A percentile compares a stretch with the other conserved stretches of the same genome.
Conservation (phyloP, 768 basidiomycete genomes). For the Suillus luteus region DNA sequence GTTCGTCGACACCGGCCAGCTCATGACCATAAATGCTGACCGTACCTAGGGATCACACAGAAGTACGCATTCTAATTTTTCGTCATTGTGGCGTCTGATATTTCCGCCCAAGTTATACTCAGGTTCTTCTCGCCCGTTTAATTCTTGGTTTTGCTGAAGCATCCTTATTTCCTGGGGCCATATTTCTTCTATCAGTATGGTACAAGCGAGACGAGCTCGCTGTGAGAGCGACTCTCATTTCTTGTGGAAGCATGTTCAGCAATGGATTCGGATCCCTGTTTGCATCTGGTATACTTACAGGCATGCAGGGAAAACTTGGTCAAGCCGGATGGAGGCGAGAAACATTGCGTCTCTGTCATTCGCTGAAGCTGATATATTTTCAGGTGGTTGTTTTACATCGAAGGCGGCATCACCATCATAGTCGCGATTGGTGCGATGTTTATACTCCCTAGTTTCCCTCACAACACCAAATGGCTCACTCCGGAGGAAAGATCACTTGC, state of each 20-base stretch:
- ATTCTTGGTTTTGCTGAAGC: slow-evolving; percentile 43
- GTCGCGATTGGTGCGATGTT: slow-evolving; percentile 36
- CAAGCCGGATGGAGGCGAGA: slow-evolving; percentile 41
- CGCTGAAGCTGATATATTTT: not conserved
- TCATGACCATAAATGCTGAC: not conserved
- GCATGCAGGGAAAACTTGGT: slow-evolving; percentile 43
- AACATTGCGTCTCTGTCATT: not conserved
- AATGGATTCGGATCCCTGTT: slow-evolving; percentile 50
- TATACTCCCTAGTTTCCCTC: slow-evolving; percentile 41
- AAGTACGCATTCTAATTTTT: slow-evolving; percentile 3
- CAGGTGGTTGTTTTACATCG: slow-evolving; percentile 31
- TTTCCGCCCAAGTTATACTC: slow-evolving; percentile 10
- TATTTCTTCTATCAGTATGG: slow-evolving; percentile 40
- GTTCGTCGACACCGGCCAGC: slow-evolving; percentile 16
- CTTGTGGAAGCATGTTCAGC: slow-evolving; percentile 41
- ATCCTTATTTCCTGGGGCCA: slow-evolving; percentile 29
- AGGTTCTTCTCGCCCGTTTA: slow-evolving; percentile 40
- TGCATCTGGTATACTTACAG: slow-evolving; percentile 43
- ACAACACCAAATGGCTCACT: slow-evolving; percentile 34
- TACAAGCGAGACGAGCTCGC: slow-evolving; percentile 43
- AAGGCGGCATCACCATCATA: slow-evolving; percentile 34
- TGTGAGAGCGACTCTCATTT: slow-evolving; percentile 36
- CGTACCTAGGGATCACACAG: slow-evolving; percentile 4
- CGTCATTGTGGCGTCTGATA: not conserved
- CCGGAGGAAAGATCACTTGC: slow-evolving; percentile 34